Base-by-base conservation (phyloP, 2,329 filamentous ascomycete genomes). In the Juglanconis sp. region DNA sequence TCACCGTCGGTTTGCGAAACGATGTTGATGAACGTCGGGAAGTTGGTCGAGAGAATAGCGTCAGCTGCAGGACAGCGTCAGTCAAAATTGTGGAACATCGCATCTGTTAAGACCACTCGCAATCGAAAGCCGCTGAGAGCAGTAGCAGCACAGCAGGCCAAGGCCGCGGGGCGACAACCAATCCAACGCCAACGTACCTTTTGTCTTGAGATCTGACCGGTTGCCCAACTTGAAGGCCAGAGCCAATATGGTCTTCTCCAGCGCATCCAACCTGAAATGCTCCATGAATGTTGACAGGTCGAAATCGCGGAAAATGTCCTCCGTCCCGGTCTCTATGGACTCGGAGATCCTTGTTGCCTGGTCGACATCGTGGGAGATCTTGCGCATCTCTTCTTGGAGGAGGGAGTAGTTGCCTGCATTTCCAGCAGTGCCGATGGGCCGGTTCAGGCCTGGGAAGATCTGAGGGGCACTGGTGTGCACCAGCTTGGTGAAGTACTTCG, bases 231-330 rank as follows among this genome's bases (percentile, higher is more conserved):
- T 96, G 75, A 96, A 96, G 4, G 94, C 92, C 60, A 97, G 80
- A 53, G 92, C 91, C 65, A 99, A 82, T 63, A 96, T 85, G 46
- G 91, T 91, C 80, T 96, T 96, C 69, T 92, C 87, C 51, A 97
- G 75, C 9, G 92, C 87, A 76, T 97, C 93, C 57, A 97, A 82
- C 72, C 93, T 92, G 80, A 99, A 99, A 74, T 98, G 93, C 65
- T 96, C 90, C 81, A 98, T 88, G 72, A 99, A 98, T 2, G 90
- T 91, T 2, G 91, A 90, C n/a, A 99, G 83, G 72, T 99, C 94
- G 69, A 99, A 97, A 72, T 98, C 94, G 60, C 92, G 89, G 73
- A 96, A 97, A 63, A 96, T 86, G 68, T 99, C 94, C 68, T 95
- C 92, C 67, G 95, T 94, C 24, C 87, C 91, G 1, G 87, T 89